Base-by-base conservation (phyloP, 1,284 basidiomycete genomes). In the Apiotrichum akiyoshidainum region DNA sequence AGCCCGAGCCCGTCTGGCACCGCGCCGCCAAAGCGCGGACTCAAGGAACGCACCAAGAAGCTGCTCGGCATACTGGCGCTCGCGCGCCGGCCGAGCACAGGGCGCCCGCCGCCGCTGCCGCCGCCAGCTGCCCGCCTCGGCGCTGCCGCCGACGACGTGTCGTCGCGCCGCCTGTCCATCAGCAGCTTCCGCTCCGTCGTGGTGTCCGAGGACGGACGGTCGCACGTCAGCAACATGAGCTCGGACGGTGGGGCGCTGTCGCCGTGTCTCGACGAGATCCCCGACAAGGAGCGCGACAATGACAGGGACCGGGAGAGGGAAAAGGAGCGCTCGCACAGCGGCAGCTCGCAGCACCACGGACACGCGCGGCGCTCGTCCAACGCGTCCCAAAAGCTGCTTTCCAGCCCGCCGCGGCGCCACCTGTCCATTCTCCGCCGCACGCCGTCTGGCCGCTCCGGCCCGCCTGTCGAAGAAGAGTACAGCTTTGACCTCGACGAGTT, bases 31-130 rank as follows among this genome's bases (percentile, higher is more conserved):
- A 31, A 35, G 26, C 50, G 35, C 39, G n/a, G 39, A 5, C 45
- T 76, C 40, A 75, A 71, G 60, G 66, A 68, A 42, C 72, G 72
- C 64, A 69, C 69, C 22, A 68, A 67, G 55, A 65, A 71, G 31
- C 59, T 75, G 16, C 46, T 75, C 22, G 60, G 66, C 46, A 60
- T 75, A 8, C 64, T 75, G 46, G 67, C 68, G 46, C 64, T 76
- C 0, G 61, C 17, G 11, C 42, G 61, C 1, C 41, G 47, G 12
- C 46, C 44, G 19, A 42, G 54, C 2, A 22, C 13, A 6, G 11
- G 45, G 17, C 37, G 44, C 8, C 7, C 33, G 14, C 31, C 42
- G 8, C 26, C 45, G 16, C 46, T n/a, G n/a, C n/a, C n/a, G n/a
- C n/a, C n/a, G n/a, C n/a, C n/a, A n/a, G n/a, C 39, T 2, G 5